Evolutionary conservation across 192 early-diverging fungal species (phyloP), one percentile per base, ranked within the genome.

Genomic region (Chytriomyces hyalinus): DNA sequence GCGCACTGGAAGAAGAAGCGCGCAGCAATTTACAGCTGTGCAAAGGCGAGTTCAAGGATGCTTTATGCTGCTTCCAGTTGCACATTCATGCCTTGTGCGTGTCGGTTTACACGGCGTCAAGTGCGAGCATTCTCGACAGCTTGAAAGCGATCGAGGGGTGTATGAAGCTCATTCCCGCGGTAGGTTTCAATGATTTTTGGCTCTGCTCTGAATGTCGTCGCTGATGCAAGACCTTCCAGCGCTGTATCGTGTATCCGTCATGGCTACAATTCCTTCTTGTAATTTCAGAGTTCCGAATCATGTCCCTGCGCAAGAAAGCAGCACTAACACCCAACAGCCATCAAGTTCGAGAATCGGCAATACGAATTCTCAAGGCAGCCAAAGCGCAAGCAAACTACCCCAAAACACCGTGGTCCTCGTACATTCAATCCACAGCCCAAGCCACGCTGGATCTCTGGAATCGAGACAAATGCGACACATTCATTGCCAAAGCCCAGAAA

Each of bases 291-390:
- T 22, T 47, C 15, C 15, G 43, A 8, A n/a, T 67, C 11, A 9
- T n/a, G 11, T n/a, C 22, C 63, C 15, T 47, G 15, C 9, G 13
- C 28, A 67, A 13, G 15, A 6, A 47, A 67, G 44, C 8, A 3
- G 28, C 66, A 47, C 1, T 11, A 44, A n/a, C 20, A 47, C 44
- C 43, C 11, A 65, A 17, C 11, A n/a, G 28, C 11, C 15, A 2
- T 47, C 11, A 26, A 67, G 47, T 67, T 5, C 28, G 44, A 47
- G 62, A 64, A 4, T 64, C 28, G 11, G 22, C 36, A 11, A 11
- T 67, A 20, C 66, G 66, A 43, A 67, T 67, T 67, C 46, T 67
- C 66, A 67, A 48, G 46, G 36, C 47, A 20, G 46, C 47, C 7
- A 67, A 67, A 44, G 22, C 36, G 22, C 66, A 67, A 44, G 17